phyloP scores from a whole-genome alignment of 306 rosid genomes.

The Cucurbita ficifolia region DNA sequence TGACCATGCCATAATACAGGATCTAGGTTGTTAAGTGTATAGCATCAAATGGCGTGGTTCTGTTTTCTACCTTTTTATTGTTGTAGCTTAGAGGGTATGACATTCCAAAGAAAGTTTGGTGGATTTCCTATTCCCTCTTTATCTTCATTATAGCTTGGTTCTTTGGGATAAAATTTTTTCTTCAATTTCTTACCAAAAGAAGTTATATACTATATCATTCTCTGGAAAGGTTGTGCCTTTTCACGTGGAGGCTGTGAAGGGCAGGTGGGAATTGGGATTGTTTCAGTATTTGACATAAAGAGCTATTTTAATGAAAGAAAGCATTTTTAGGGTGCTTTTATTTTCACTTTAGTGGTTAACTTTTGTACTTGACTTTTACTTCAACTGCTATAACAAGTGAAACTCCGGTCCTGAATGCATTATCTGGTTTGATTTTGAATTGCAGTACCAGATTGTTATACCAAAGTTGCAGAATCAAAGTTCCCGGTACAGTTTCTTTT shows the following conservation, averaged over 20 bases:
- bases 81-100: neutral
- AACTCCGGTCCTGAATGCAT: slow-evolving; percentile 9
- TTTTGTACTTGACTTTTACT: neutral
- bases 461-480: slow-evolving; percentile 66
- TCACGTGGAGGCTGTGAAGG: neutral
- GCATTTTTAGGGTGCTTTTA: neutral
- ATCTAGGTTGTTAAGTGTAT: neutral
- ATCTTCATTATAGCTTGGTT: neutral
- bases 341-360: neutral
- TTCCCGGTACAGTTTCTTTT: slow-evolving; percentile 45
- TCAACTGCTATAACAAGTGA: neutral
- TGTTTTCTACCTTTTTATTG: neutral
- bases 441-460: slow-evolving; percentile 69
- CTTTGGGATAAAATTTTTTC: neutral
- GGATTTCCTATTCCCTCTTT: neutral
- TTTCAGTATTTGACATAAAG: neutral
- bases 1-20: neutral
- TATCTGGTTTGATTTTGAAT: slow-evolving; percentile 13
- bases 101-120: neutral
- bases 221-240: neutral
- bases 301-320: neutral
- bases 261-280: neutral
- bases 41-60: neutral
- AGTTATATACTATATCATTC: neutral
- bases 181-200: neutral